Conservation (phyloP, 1,284 basidiomycete species). For the Rhodotorula glutinis region DNA sequence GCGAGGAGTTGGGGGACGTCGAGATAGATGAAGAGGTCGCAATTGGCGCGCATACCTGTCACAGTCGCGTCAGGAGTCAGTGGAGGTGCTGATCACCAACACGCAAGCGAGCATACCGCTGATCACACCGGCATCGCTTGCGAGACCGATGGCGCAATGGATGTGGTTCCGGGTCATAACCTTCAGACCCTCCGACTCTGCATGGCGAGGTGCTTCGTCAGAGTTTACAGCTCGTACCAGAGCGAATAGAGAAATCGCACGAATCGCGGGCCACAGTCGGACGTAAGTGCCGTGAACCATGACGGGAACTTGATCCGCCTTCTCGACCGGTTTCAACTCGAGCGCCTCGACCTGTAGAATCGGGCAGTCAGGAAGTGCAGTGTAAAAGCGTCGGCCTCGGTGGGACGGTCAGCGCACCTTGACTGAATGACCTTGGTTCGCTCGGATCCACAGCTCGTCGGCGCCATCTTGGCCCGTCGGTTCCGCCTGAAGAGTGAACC, state of each 20-base stretch:
- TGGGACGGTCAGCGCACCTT: constrained; percentile 54
- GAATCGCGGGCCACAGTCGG: constrained; percentile 67
- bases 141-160: constrained; percentile 68
- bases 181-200: constrained; percentile 69
- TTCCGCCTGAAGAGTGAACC: constrained; percentile 66
- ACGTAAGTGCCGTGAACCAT: constrained; percentile 74
- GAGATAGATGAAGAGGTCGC: constrained; percentile 70
- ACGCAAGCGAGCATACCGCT: constrained; percentile 58
- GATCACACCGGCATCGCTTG: constrained; percentile 61
- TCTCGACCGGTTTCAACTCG: constrained; percentile 63
- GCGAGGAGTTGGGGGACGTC: constrained; percentile 66
- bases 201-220: not conserved
- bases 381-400: not conserved
- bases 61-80: not conserved
- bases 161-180: constrained; percentile 83
- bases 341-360: constrained; percentile 60
- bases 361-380: not conserved
- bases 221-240: not conserved
- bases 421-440: constrained; percentile 90
- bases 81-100: not conserved
- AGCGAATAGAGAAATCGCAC: constrained; percentile 53
- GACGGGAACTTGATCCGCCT: constrained; percentile 63
- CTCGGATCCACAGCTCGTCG: constrained; percentile 76
- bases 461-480: constrained; percentile 42
- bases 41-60: constrained; percentile 70